Evolutionary conservation across 2,329 filamentous ascomycete species (phyloP), one percentile per base, ranked within the genome.

Genomic region (Aureobasidium vineae): DNA sequence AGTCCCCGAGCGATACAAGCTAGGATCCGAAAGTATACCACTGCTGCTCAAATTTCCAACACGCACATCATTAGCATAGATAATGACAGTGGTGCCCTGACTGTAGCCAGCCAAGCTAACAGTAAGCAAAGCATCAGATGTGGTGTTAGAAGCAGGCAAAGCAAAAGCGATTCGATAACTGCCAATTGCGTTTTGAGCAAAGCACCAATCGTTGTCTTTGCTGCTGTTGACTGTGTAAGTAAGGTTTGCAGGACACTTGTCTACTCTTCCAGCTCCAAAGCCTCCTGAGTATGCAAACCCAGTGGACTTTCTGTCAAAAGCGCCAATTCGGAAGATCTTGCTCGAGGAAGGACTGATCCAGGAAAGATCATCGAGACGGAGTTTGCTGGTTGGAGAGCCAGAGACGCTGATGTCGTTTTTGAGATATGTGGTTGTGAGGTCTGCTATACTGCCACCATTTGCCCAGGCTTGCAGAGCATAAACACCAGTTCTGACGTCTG

Each of bases 1-100:
- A 7, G 80, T 83, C 23, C 76, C 80, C 11, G 77, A 79, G n/a
- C 81, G 76, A 71, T 83, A 83, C 41, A 82, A 74, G 23, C 77
- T 77, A 5, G 81, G 81, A 68, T 83, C 82, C 43, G 72, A 81
- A 33, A 76, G 65, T 36, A 83, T 66, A 33, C 69, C 50, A 13
- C 69, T 73, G 45, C 73, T 76, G n/a, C 76, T 79, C 61, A 82
- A 74, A 63, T 81, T 80, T 0, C 79, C 79, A 5, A 82, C 70
- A 50, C 73, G 72, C 15, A 72, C 71, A 2, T 74, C 75, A 65
- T 82, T 82, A 28, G 80, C 74, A n/a, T 77, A 69, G n/a, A 83
- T 74, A 26, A 74, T 73, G 7, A 77, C 76, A 47, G 74, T 78
- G 0, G 75, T 74, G 2, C 80, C 81, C 11, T 77, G 73, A 13